Conservation (phyloP, 257 asterid genomes). For the Jacaranda copaia region DNA sequence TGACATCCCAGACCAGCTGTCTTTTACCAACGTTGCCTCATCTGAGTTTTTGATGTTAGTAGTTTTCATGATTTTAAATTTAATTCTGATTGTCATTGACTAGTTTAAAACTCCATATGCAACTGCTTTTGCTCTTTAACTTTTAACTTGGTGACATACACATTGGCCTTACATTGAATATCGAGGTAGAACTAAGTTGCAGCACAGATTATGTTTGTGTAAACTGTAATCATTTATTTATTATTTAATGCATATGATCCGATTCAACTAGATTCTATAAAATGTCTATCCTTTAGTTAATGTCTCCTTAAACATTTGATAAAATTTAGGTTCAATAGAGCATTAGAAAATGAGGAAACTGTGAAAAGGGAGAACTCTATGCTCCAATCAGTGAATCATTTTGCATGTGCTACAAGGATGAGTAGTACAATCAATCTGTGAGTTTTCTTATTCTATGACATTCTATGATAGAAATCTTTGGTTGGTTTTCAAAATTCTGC, state of each 20-base stretch:
- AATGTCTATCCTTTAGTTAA: neutral
- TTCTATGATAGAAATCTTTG: neutral
- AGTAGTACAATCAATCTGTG: neutral
- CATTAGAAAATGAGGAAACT: neutral
- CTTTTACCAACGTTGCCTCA: neutral
- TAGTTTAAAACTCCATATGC: neutral
- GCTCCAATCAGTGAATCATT: neutral
- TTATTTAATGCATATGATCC: neutral
- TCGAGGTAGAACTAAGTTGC: neutral
- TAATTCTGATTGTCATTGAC: neutral
- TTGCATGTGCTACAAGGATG: neutral
- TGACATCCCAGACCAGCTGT: neutral
- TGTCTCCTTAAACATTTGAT: neutral
- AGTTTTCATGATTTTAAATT: neutral
- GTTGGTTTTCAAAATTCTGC: conserved; percentile 1
- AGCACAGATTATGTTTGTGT: neutral
- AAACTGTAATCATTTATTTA: neutral
- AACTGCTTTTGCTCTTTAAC: too few species aligned
- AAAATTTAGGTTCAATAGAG: neutral
- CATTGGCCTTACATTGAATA: neutral
- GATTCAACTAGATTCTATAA: neutral
- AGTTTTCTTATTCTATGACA: neutral
- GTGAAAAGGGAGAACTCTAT: neutral
- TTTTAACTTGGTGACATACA: neutral
- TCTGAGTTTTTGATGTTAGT: neutral